These are phyloP conservation scores for Penicillium paradoxum DNA, from an alignment of 495 filamentous ascomycete species.

Conservation along the genomic window DNA sequence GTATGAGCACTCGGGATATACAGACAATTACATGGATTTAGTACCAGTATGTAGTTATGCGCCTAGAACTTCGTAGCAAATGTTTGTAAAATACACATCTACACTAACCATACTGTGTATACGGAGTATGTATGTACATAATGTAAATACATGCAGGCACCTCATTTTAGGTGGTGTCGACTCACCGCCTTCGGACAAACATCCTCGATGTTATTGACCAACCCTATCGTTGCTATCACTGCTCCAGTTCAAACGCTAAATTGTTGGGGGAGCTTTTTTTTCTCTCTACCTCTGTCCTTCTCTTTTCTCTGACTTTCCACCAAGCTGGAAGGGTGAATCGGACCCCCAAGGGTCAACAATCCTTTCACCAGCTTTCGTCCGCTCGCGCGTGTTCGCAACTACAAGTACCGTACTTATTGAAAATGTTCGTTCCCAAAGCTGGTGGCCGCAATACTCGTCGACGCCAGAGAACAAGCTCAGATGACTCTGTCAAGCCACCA, in stretches of 20 bases:
- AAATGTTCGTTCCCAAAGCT: conserved; percentile 61
- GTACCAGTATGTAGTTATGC: no score
- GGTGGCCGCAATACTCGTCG: conserved; percentile 57
- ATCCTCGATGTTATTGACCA: conserved; percentile 11
- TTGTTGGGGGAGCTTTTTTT: not conserved
- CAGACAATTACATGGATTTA: no score
- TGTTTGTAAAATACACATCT: no score
- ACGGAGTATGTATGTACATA: not conserved
- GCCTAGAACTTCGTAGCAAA: no score
- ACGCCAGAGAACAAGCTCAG: conserved; percentile 60
- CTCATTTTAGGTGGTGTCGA: not conserved
- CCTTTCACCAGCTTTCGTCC: not conserved
- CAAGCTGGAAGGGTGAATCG: not conserved
- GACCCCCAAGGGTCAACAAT: not conserved
- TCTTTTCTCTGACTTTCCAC: not conserved
- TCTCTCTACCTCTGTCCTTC: not conserved
- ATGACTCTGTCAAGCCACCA: conserved; percentile 59
- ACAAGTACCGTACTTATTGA: conserved; percentile 10
- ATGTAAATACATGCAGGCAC: not conserved
- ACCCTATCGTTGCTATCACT: conserved; percentile 3
- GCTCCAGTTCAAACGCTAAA: not conserved
- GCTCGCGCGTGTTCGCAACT: conserved; percentile 9
- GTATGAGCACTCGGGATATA: no score
- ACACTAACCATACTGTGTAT: no score
- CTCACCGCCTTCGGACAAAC: conserved; percentile 20